phyloP scores from a whole-genome alignment of 1,284 basidiomycete species.

The Chondrostereum purpureum region DNA sequence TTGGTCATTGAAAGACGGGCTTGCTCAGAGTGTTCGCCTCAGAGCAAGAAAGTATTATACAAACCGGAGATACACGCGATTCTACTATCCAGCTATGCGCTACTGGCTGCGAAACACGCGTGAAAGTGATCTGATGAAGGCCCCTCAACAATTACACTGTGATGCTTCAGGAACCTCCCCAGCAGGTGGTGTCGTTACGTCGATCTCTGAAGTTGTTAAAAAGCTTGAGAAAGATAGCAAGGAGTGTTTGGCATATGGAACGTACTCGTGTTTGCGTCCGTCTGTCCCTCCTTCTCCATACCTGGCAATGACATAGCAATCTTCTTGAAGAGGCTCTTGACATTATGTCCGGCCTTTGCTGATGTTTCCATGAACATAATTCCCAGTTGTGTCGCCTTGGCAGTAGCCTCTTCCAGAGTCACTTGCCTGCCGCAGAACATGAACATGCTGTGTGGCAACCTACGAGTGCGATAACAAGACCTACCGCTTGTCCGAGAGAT shows the following conservation, averaged over 20 bases:
- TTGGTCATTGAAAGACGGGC: too few species aligned
- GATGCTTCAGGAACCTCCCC: slow-evolving; percentile 73
- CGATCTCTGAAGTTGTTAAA: slow-evolving; percentile 55
- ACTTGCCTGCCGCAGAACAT: slow-evolving; percentile 75
- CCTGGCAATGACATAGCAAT: slow-evolving; percentile 98
- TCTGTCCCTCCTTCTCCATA: slow-evolving; percentile 79
- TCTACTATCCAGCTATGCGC: too few species aligned
- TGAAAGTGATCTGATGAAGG: too few species aligned
- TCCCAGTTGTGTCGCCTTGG: slow-evolving; percentile 86
- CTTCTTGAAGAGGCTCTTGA: slow-evolving; percentile 98
- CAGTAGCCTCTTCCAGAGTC: slow-evolving; percentile 95
- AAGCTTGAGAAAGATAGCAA: slow-evolving; percentile 7
- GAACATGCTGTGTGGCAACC: slow-evolving; percentile 13
- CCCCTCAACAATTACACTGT: slow-evolving; percentile 64
- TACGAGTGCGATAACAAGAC: too few species aligned
- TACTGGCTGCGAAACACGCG: too few species aligned
- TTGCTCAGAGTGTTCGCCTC: too few species aligned
- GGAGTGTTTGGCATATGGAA: slow-evolving; percentile 13
- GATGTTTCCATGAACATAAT: slow-evolving; percentile 99
- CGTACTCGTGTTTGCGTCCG: slow-evolving; percentile 70
- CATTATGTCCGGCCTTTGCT: slow-evolving; percentile 98
- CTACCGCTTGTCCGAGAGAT: slow-evolving; percentile 89
- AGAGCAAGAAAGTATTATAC: too few species aligned
- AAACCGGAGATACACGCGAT: too few species aligned
- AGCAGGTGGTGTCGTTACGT: slow-evolving; percentile 62